Evolutionary conservation across 2,329 filamentous ascomycete species (phyloP), one percentile per base, ranked within the genome.

Genomic region (Dichotomopilus funicola): DNA sequence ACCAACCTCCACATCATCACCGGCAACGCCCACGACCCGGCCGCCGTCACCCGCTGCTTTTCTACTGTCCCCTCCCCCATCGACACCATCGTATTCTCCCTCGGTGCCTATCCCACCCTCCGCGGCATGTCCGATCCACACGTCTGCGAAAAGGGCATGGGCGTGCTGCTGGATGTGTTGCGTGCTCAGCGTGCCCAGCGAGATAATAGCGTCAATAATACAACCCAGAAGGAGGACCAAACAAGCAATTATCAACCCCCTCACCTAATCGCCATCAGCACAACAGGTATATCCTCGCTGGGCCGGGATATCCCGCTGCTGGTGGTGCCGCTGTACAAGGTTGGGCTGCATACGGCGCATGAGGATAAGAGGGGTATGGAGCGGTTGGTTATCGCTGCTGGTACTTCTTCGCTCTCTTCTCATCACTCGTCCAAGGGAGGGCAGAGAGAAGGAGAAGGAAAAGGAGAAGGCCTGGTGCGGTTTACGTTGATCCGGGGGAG

Each of bases 321-420:
- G 1, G 65, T 76, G 59, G 46, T 69, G 6, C 73, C 74, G 12
- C 42, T 78, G 48, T 78, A 78, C 61, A 65, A 70, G 37, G 61
- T 65, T 48, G 43, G 73, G 54, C 61, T 77, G 27, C 61, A 62
- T 41, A 63, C 63, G 8, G 69, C 75, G 19, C 74, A 76, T 59
- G 59, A 53, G 45, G 76, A 78, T 59, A 78, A 78, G 69, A 66
- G 63, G 52, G 67, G 61, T 19, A 75, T 78, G 74, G 76, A 78
- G 64, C 62, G 66, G 5, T 13, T 65, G 4, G 54, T 75, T n/a
- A 49, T 66, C 6, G 61, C 44, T 5, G 63, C 62, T 43, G 57
- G 57, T 12, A 64, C n/a, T n/a, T n/a, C n/a, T n/a, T n/a, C n/a
- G n/a, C n/a, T n/a, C n/a, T n/a, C n/a, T n/a, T n/a, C n/a, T n/a